Evolutionary conservation across 139 green algal species (phyloP).

Genomic region (Chlorella sp.): DNA sequence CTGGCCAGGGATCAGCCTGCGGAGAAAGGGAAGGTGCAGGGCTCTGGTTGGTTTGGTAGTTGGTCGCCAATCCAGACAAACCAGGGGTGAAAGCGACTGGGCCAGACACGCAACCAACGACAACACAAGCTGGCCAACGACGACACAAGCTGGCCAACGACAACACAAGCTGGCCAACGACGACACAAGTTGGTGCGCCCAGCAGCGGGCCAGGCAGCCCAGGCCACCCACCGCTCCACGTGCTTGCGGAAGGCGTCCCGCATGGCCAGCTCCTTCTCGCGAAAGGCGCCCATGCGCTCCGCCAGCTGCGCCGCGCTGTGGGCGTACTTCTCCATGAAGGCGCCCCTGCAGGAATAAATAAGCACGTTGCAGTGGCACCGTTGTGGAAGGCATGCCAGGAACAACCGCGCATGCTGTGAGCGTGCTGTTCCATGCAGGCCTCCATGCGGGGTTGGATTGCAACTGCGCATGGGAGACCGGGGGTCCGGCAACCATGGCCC

Average conservation of each 20-base stretch:
- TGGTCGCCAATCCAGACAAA: background rate
- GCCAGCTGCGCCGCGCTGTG: constrained; percentile 73
- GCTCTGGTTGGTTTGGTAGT: too few species aligned
- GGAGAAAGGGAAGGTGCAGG: background rate
- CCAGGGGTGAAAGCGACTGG: background rate
- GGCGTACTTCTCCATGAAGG: constrained; percentile 63
- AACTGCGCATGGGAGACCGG: too few species aligned
- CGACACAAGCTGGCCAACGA: background rate
- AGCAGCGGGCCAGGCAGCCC: too few species aligned
- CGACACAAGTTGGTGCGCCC: background rate
- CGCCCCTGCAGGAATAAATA: background rate
- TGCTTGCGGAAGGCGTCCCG: constrained; percentile 64
- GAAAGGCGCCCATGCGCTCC: constrained; percentile 74
- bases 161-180: background rate
- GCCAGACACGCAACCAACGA: background rate
- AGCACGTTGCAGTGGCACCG: background rate
- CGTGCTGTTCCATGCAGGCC: too few species aligned
- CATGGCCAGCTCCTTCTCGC: constrained; percentile 71
- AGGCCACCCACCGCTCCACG: constrained; percentile 52
- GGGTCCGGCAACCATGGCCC: too few species aligned
- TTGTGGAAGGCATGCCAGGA: background rate
- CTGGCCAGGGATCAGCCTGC: constrained; percentile 57
- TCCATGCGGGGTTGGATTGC: too few species aligned
- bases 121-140: background rate
- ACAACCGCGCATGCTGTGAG: too few species aligned